A percentile compares a stretch with the other conserved stretches of the same genome.
Conservation (phyloP, 495 filamentous ascomycete genomes). For the Xylaria longipes region DNA sequence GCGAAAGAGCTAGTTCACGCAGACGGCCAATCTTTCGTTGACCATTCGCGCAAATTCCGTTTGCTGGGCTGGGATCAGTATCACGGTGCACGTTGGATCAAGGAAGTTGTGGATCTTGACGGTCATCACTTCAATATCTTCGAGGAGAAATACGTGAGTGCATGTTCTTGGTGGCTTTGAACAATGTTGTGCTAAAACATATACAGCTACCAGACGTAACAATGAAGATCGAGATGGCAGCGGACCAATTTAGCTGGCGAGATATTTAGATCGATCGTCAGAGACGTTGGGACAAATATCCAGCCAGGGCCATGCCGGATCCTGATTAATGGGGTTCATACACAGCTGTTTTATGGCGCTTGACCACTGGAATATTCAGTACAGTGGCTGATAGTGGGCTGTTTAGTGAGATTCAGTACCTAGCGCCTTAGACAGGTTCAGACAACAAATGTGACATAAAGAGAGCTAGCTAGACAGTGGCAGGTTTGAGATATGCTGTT, state of each 20-base stretch:
- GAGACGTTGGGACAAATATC: not conserved
- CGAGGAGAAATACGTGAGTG: conserved; percentile 34
- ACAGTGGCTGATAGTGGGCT: not conserved
- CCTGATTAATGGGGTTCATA: not conserved
- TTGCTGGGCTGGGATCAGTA: conserved; percentile 49
- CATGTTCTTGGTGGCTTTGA: not conserved
- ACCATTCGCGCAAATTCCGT: conserved; percentile 39
- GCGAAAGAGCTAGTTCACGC: conserved; percentile 41
- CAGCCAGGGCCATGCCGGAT: not conserved
- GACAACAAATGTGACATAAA: not conserved
- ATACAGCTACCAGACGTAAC: conserved; percentile 37
- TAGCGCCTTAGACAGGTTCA: not conserved
- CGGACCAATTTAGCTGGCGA: conserved; percentile 36
- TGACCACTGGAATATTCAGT: not conserved
- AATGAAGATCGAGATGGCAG: conserved; percentile 42
- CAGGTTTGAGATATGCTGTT: not conserved
- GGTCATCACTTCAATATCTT: conserved; percentile 56
- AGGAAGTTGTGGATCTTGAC: conserved; percentile 44
- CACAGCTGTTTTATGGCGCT: not conserved
- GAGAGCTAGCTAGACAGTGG: not conserved
- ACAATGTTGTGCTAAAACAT: not conserved
- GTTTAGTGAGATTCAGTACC: not conserved
- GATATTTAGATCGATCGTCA: not conserved
- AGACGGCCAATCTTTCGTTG: conserved; percentile 39
- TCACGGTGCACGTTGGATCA: conserved; percentile 40